These are phyloP conservation scores for Fusarium sublunatum DNA, from an alignment of 2,329 filamentous ascomycete species.

Conservation along the genomic window DNA sequence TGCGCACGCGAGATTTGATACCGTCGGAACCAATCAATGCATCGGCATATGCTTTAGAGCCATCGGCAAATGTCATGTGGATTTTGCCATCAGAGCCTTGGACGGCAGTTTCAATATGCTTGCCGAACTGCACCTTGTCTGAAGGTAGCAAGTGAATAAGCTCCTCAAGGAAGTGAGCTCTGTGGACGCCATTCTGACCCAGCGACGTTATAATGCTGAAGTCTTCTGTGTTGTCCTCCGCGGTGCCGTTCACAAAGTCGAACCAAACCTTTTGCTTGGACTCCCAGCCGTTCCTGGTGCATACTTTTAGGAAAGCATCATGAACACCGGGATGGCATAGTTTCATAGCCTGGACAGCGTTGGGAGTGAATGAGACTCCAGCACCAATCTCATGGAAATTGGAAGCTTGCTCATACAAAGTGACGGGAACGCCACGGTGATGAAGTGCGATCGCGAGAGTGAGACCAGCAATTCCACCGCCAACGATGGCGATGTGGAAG, in stretches of 20 bases:
- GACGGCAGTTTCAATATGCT: slow-evolving; percentile 50
- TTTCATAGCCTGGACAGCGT: slow-evolving; percentile 60
- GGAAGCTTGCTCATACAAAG: slow-evolving; percentile 59
- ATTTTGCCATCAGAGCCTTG: slow-evolving; percentile 39
- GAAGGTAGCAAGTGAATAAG: slow-evolving; percentile 53
- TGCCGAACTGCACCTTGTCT: slow-evolving; percentile 49
- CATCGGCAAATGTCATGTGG: slow-evolving; percentile 54
- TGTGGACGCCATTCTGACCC: slow-evolving; percentile 50
- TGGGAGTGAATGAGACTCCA: slow-evolving; percentile 64
- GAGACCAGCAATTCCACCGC: slow-evolving; percentile 63
- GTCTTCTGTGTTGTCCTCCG: slow-evolving; percentile 8
- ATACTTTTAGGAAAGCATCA: slow-evolving; percentile 45
- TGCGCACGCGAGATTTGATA: slow-evolving; percentile 67
- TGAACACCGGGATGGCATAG: slow-evolving; percentile 53
- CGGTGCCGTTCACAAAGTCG: slow-evolving; percentile 40
- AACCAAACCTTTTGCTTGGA: slow-evolving; percentile 42
- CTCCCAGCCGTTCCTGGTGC: slow-evolving; percentile 41
- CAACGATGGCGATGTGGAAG: slow-evolving; percentile 59
- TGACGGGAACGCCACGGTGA: slow-evolving; percentile 55
- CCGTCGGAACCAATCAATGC: slow-evolving; percentile 71
- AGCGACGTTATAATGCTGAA: slow-evolving; percentile 40
- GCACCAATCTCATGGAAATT: slow-evolving; percentile 61
- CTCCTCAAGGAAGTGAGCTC: slow-evolving; percentile 55
- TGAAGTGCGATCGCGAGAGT: slow-evolving; percentile 60
- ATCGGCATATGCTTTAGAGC: slow-evolving; percentile 53